Evolutionary conservation across 2,329 filamentous ascomycete genomes (phyloP).

Genomic region (Mariannaea elegans): DNA sequence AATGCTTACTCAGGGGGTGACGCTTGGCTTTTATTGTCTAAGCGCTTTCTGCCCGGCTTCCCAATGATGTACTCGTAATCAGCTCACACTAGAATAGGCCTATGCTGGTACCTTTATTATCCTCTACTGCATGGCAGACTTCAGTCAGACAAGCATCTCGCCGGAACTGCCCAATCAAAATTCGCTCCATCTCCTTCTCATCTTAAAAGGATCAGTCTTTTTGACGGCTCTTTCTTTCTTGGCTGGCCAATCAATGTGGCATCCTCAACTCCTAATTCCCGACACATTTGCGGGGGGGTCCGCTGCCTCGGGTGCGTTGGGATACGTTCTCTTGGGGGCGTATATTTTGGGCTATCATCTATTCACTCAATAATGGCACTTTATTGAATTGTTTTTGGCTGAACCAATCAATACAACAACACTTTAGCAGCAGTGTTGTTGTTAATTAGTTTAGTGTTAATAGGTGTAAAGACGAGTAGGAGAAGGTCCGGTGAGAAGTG

Average conservation of each 20-base stretch:
- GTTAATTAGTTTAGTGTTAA: too few relatives aligned
- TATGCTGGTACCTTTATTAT: neutral
- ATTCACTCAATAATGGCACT: too few relatives aligned
- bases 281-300: neutral
- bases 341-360: too few relatives aligned
- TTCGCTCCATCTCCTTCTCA: constrained; percentile 6
- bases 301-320: neutral
- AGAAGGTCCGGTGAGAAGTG: too few relatives aligned
- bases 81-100: neutral
- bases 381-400: too few relatives aligned
- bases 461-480: too few relatives aligned
- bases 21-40: neutral
- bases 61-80: neutral
- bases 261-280: neutral
- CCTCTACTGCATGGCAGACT: constrained; percentile 6
- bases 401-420: too few relatives aligned
- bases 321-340: neutral
- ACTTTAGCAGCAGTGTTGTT: too few relatives aligned
- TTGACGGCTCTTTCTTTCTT: neutral
- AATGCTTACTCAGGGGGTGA: constrained; percentile 2
- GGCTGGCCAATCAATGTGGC: constrained; percentile 5
- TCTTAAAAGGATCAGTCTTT: constrained; percentile 7
- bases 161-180: neutral
- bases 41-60: neutral
- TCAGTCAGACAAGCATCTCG: neutral